Percentiles rank a stretch among this genome's conserved stretches.
Evolutionary conservation across 1,284 basidiomycete genomes (phyloP).

Genomic region (Heterobasidion irregulare): DNA sequence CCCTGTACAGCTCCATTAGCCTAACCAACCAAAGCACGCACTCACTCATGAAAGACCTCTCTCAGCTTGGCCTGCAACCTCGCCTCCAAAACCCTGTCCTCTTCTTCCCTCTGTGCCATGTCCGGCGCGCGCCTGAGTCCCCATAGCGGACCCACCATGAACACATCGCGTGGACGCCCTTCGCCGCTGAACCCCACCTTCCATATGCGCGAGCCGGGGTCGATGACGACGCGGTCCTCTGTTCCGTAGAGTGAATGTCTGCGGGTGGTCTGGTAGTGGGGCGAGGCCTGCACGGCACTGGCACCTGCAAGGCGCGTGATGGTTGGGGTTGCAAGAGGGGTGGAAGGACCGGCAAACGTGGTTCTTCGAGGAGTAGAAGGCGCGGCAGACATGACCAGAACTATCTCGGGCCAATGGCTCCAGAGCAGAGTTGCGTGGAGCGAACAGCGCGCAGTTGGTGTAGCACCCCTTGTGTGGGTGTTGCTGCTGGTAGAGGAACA

Average conservation of each 20-base stretch:
- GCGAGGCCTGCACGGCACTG: constrained; percentile 54
- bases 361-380: constrained; percentile 37
- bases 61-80: constrained; percentile 63
- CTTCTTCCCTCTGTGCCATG: constrained; percentile 54
- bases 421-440: no score
- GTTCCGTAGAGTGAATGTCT: constrained; percentile 79
- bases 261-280: constrained; percentile 70
- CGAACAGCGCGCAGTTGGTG: no score
- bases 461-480: no score
- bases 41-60: constrained; percentile 81
- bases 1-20: constrained; percentile 1
- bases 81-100: constrained; percentile 62
- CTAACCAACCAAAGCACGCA: constrained; percentile 11
- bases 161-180: constrained; percentile 72
- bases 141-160: constrained; percentile 58
- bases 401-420: not conserved
- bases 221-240: constrained; percentile 80
- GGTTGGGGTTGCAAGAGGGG: constrained; percentile 39
- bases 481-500: no score
- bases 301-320: constrained; percentile 38
- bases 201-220: constrained; percentile 80
- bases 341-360: constrained; percentile 20
- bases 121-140: constrained; percentile 46
- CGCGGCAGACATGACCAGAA: constrained; percentile 25
- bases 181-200: constrained; percentile 88